Base-by-base conservation (phyloP, 2,329 filamentous ascomycete genomes). In the Hirsutella rhossiliensis region DNA sequence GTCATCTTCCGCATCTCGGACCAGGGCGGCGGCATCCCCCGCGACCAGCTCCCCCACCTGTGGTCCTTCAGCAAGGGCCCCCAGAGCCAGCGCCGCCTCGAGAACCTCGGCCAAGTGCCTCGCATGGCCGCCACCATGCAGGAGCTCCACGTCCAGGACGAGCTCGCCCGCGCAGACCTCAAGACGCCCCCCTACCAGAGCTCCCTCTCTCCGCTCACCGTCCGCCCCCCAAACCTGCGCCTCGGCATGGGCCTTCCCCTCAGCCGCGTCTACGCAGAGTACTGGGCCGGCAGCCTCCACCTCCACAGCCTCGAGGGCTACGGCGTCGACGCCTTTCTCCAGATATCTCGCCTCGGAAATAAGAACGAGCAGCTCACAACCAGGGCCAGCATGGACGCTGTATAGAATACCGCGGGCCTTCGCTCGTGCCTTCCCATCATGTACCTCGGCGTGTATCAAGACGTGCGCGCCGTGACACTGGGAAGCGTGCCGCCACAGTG, bases 1-100 rank as follows among this genome's bases (percentile, higher is more conserved):
- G 87, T 97, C 56, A 96, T 96, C 50, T 89, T 98, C 62, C 80
- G 92, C 37, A 87, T 98, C 38, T 97, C 89, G 0, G 94, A 98
- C 59, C 88, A 88, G 60, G 92, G 90, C 41, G 92, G 94, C 48
- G 92, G 94, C 31, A 87, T 98, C 43, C 82, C 88, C 1, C 78
- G 81, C 41, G 86, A 92, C 38, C 78, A 90, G 46, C 68, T 96
- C 19, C 89, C 90, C 0, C 84, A 94, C 59, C 73, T 98, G 6
- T 98, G 94, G 92, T 94, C 88, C 23, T 98, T 98, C 61, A 88
- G 82, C 64, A 97, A 97, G 64, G 90, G 90, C 0, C 87, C 89
- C 2, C 79, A 87, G 31, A 84, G 80, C 46, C 73, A 82, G 51
- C 76, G 79, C 47, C 79, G 87, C 4, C 73, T 97, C n/a, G 72